phyloP scores from a whole-genome alignment of 2,329 filamentous ascomycete species.

The Ceratocystis lukuohia region DNA sequence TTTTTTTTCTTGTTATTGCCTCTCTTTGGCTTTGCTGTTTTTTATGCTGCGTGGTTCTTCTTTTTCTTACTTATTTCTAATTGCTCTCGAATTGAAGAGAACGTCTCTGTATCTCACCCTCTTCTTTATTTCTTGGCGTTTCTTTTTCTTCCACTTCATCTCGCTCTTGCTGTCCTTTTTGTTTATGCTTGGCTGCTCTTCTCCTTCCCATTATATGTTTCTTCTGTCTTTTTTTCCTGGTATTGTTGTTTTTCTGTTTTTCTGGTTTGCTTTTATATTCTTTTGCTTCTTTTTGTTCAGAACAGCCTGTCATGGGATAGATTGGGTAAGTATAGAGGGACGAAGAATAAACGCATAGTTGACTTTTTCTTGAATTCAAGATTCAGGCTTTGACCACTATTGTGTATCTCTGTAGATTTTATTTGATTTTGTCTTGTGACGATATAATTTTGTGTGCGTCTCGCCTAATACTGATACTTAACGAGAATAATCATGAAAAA shows the following conservation, averaged over 20 bases:
- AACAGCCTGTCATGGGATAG: slow-evolving; percentile 7
- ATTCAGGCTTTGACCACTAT: neutral
- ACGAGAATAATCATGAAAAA: neutral
- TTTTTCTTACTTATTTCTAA: slow-evolving; percentile 13
- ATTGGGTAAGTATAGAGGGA: slow-evolving; percentile 6
- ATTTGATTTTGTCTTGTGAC: neutral
- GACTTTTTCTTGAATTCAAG: neutral
- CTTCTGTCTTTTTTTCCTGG: neutral
- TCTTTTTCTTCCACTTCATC: neutral
- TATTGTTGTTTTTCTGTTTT: neutral
- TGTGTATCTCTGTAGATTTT: neutral
- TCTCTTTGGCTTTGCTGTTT: slow-evolving; percentile 19
- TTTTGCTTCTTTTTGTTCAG: neutral
- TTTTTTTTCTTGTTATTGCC: slow-evolving; percentile 18
- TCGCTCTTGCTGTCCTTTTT: neutral
- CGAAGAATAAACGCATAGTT: slow-evolving; percentile 6
- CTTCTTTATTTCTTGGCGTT: neutral
- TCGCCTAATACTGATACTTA: neutral
- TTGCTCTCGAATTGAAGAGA: neutral
- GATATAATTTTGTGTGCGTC: neutral
- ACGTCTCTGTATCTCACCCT: neutral
- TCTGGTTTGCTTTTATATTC: neutral
- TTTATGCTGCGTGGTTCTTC: neutral
- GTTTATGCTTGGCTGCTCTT: neutral
- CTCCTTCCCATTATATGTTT: neutral